Evolutionary conservation across 768 basidiomycete species (phyloP).

Genomic region (Lyophyllum shimeji): DNA sequence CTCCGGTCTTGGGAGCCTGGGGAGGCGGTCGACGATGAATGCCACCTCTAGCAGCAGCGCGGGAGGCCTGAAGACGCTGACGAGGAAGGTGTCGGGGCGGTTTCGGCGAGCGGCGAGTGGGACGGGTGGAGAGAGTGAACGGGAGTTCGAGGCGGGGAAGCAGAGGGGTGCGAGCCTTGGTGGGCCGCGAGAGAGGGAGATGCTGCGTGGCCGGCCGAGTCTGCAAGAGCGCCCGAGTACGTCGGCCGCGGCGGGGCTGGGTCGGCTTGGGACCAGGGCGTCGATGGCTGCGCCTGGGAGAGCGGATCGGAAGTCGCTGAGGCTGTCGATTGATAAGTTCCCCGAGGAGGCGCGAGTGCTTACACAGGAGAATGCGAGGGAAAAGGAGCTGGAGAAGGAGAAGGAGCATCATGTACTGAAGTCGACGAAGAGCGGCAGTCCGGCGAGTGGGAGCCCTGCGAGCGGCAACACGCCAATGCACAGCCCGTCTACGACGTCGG

Average conservation of each 20-base stretch:
- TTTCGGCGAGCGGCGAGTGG: conserved; percentile 22
- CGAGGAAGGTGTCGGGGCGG: conserved; percentile 35
- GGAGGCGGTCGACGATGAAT: conserved; percentile 3
- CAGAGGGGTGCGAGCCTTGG: conserved; percentile 3
- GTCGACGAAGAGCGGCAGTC: neutral
- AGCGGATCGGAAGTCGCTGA: conserved; percentile 23
- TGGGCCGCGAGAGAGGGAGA: neutral
- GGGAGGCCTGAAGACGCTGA: conserved; percentile 25
- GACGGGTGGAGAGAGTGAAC: conserved; percentile 9
- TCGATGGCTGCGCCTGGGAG: conserved; percentile 15
- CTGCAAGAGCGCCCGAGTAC: conserved; percentile 27
- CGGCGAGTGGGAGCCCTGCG: conserved; percentile 8
- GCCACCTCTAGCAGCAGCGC: neutral
- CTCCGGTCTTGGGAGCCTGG: conserved; percentile 3
- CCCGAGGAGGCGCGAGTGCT: conserved; percentile 11
- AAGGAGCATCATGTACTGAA: neutral
- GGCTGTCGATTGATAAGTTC: conserved; percentile 33
- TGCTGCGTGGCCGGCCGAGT: conserved; percentile 24
- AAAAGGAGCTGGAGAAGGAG: neutral
- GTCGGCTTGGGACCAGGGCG: conserved; percentile 12
- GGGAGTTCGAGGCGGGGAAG: neutral
- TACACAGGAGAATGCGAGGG: neutral
- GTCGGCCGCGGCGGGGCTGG: conserved; percentile 16
- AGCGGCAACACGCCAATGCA: conserved; percentile 20
- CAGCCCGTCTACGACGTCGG: conserved; percentile 3